Evolutionary conservation across 345 rosid genomes (phyloP).

Genomic region (Melaleuca quinquenervia): DNA sequence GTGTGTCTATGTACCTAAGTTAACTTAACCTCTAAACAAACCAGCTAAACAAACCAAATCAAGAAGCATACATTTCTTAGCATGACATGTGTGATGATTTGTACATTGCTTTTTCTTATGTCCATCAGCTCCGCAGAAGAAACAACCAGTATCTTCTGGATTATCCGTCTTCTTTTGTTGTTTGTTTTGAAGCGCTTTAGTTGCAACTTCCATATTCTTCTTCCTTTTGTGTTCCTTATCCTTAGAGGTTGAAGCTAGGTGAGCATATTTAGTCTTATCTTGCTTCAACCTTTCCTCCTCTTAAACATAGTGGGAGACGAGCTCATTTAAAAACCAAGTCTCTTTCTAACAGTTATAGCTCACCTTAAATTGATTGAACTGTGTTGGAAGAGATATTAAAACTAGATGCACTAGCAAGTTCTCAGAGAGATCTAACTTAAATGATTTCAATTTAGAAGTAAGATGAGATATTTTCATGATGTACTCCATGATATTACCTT

Average conservation of each 20-base stretch:
- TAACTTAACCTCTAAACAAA: not conserved
- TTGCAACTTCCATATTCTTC: too few species aligned
- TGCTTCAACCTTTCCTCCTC: not conserved
- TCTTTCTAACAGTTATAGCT: not conserved
- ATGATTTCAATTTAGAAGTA: not conserved
- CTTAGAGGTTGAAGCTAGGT: not conserved
- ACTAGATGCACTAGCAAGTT: not conserved
- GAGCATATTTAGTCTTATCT: not conserved
- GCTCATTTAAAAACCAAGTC: conserved; percentile 2
- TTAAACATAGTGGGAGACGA: conserved; percentile 1
- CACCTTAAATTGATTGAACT: too few species aligned
- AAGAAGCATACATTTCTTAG: not conserved
- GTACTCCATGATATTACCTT: not conserved
- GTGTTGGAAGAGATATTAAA: conserved; percentile 2
- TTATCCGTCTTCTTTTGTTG: not conserved
- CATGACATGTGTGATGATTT: too few species aligned
- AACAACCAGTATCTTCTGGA: not conserved
- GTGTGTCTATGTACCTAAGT: not conserved
- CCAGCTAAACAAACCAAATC: not conserved
- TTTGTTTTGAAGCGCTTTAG: too few species aligned
- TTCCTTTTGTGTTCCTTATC: too few species aligned
- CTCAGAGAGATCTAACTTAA: not conserved
- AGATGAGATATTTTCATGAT: not conserved
- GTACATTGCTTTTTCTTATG: not conserved
- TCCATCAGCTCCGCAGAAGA: not conserved